Conservation (phyloP, 306 rosid genomes). For the Lathyrus sativus region DNA sequence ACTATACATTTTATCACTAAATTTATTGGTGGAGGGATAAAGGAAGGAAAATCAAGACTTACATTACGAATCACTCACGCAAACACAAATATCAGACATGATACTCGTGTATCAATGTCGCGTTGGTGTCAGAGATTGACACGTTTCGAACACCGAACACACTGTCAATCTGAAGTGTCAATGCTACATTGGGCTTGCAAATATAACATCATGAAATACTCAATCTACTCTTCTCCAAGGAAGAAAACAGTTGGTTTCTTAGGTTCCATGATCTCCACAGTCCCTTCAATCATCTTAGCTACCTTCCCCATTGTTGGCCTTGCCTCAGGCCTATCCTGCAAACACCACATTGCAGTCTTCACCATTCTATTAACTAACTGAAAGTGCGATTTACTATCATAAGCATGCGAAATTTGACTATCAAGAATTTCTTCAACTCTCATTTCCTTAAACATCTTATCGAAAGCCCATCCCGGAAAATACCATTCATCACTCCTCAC, state of each 20-base stretch:
- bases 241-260: constrained; percentile 78
- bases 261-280: constrained; percentile 75
- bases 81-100: too few relatives aligned
- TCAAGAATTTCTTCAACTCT: constrained; percentile 79
- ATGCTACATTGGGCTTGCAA: not conserved
- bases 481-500: constrained; percentile 73
- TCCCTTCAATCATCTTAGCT: constrained; percentile 96
- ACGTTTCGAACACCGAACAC: not conserved
- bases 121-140: too few relatives aligned
- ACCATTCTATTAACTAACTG: constrained; percentile 81
- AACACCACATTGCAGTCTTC: constrained; percentile 93
- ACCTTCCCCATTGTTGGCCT: constrained; percentile 97
- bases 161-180: not conserved
- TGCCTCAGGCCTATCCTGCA: constrained; percentile 74
- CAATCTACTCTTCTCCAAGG: constrained; percentile 56
- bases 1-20: too few relatives aligned
- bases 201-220: not conserved
- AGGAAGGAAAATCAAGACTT: too few relatives aligned
- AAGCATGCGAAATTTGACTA: constrained; percentile 54
- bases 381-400: constrained; percentile 62
- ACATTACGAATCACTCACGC: too few relatives aligned
- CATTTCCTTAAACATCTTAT: constrained; percentile 76
- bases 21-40: too few relatives aligned
- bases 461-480: constrained; percentile 88
- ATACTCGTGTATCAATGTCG: too few relatives aligned